A percentile compares a stretch with the other conserved stretches of the same genome.
These are phyloP conservation scores for Cutaneotrichosporon cavernicola DNA, from an alignment of 1,284 basidiomycete species.

Conservation along the genomic window DNA sequence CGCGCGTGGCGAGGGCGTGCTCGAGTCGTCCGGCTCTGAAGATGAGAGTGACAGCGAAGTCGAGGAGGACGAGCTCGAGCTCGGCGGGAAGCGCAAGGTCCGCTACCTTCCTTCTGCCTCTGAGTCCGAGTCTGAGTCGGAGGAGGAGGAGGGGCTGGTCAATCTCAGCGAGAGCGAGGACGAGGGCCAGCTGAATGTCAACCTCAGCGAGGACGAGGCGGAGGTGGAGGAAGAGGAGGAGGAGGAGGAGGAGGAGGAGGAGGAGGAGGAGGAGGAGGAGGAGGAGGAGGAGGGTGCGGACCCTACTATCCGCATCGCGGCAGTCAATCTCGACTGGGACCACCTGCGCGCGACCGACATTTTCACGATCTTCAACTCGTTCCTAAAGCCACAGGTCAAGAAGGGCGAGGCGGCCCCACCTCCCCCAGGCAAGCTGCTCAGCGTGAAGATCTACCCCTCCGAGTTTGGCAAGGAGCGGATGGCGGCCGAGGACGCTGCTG, in stretches of 20 bases:
- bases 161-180: slow-evolving; percentile 58
- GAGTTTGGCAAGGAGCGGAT: slow-evolving; percentile 90
- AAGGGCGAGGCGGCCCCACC: slow-evolving; percentile 46
- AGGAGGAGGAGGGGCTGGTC: slow-evolving; percentile 54
- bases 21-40: slow-evolving; percentile 77
- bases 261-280: slow-evolving; percentile 46
- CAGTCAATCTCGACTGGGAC: slow-evolving; percentile 99
- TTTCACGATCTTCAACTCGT: slow-evolving; percentile 88
- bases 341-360: slow-evolving; percentile 86
- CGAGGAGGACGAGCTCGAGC: slow-evolving; percentile 55
- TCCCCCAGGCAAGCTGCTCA: slow-evolving; percentile 63
- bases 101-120: slow-evolving; percentile 37
- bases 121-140: slow-evolving; percentile 41
- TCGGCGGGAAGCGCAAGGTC: slow-evolving; percentile 58
- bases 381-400: slow-evolving; percentile 57
- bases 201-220: slow-evolving; percentile 62
- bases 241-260: slow-evolving; percentile 48
- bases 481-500: slow-evolving; percentile 81
- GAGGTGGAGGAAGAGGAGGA: slow-evolving; percentile 46
- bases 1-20: slow-evolving; percentile 80
- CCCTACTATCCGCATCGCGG: slow-evolving; percentile 72
- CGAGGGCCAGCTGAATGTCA: slow-evolving; percentile 56
- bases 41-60: slow-evolving; percentile 59
- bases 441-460: slow-evolving; percentile 83
- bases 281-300: slow-evolving; percentile 49